Percentiles rank a stretch among this genome's conserved stretches.
phyloP scores from a whole-genome alignment of 2,329 filamentous ascomycete species.

The Westerdykella aurantiaca region DNA sequence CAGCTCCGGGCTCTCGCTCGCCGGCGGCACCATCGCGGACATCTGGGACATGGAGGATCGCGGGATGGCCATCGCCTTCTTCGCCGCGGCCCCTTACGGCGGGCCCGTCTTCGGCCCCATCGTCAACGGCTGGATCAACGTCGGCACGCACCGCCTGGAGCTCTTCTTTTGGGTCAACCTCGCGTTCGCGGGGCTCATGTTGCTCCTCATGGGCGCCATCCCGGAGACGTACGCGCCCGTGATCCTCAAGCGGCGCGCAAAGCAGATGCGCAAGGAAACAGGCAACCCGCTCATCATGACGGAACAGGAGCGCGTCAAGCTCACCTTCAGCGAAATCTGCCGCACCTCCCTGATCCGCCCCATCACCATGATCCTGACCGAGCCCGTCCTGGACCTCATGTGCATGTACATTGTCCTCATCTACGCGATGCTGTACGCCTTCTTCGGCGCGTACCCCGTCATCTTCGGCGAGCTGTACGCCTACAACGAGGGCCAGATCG shows the following conservation, averaged over 20 bases:
- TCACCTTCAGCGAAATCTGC: no score
- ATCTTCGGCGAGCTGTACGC: constrained; percentile 40
- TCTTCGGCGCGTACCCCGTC: constrained; percentile 46
- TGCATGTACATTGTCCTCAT: constrained; percentile 34
- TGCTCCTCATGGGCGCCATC: no score
- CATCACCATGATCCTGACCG: background rate
- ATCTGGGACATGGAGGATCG: constrained; percentile 46
- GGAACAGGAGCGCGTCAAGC: no score
- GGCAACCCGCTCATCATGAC: no score
- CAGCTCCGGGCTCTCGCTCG: constrained; percentile 20
- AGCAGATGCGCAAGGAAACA: no score
- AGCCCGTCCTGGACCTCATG: background rate
- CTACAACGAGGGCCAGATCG: constrained; percentile 48
- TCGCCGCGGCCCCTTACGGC: constrained; percentile 42
- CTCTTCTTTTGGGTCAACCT: background rate
- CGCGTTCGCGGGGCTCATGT: background rate
- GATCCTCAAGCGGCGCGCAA: no score
- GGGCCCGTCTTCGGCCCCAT: constrained; percentile 47
- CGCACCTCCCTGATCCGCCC: background rate
- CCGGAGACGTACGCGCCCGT: no score
- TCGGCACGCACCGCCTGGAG: constrained; percentile 41
- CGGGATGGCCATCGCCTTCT: constrained; percentile 43
- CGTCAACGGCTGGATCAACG: constrained; percentile 49
- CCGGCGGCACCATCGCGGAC: constrained; percentile 47
- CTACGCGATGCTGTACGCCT: constrained; percentile 44